Base-by-base conservation (phyloP, 148 eudicot genomes). In the Spergularia marina region DNA sequence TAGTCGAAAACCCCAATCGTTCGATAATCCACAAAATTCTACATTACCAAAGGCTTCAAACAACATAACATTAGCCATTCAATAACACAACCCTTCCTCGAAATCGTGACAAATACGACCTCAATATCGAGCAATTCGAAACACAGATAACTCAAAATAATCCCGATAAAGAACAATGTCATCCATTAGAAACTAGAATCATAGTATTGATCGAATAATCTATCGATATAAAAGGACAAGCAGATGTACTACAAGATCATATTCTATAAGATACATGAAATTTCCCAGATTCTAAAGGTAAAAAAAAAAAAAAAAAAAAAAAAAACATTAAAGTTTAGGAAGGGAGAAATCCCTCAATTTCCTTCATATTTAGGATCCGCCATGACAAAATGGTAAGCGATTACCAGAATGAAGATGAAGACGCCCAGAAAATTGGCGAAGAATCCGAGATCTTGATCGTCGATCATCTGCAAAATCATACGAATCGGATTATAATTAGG, bases 351-450 rank as follows among this genome's bases (percentile, higher is more conserved):
- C 23, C 53, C 21, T 82, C 62, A 90, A 76, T 82, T 90, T 61
- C 78, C 92, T 84, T 88, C 89, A 73, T 87, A 89, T 59, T 83
- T 91, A 1, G 92, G 92, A 78, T 91, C 92, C 67, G 88, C 96
- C 76, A 86, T 78, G 54, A 86, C 96, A 83, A 85, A 91, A 74
- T 91, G 96, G 71, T 89, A 91, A 75, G 92, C 96, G 81, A 91
- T 91, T 67, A 91, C 91, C 76, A 91, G 72, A 4, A 82, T 81
- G 51, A 91, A 91, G 68, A 89, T 83, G 71, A 83, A 91, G 14
- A 91, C 84, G 65, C 94, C 94, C 6, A 90, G 91, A 69, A 84
- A 85, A 75, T 87, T 87, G 78, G 92, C 96, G n/a, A 91, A 72
- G 74, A 91, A 91, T 11, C 96, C 92, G 72, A 91, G 82, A 83